Conservation (phyloP, 192 early-diverging fungal species). For the Coemansia sp. region DNA sequence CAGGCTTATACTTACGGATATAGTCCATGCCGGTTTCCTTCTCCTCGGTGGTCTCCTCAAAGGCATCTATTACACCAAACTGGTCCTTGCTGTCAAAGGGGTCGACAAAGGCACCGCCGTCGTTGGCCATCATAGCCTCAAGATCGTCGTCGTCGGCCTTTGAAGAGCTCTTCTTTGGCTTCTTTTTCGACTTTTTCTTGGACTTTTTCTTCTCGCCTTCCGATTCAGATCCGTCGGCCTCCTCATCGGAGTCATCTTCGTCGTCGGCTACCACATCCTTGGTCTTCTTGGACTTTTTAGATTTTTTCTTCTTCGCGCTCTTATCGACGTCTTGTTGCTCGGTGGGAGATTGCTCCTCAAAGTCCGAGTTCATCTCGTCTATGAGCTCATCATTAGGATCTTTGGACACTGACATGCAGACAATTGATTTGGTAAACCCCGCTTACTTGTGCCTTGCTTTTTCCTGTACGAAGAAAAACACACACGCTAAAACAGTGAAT, state of each 20-base stretch:
- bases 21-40: slow-evolving; percentile 37
- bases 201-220: slow-evolving; percentile 12
- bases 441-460: slow-evolving; percentile 4
- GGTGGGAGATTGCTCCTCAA: neutral
- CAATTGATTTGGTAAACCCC: neutral
- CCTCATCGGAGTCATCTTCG: neutral
- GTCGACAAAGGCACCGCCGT: slow-evolving; percentile 14
- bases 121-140: slow-evolving; percentile 10
- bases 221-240: neutral
- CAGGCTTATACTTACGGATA: slow-evolving; percentile 53
- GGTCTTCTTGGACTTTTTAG: neutral
- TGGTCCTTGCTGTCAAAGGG: slow-evolving; percentile 53
- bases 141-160: slow-evolving; percentile 7
- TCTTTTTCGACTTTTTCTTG: slow-evolving; percentile 12
- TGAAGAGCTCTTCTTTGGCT: slow-evolving; percentile 2
- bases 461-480: neutral
- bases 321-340: slow-evolving; percentile 11
- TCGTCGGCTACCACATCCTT: neutral
- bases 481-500: slow-evolving; percentile 6
- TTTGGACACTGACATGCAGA: slow-evolving; percentile 6
- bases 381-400: neutral
- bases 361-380: slow-evolving; percentile 1
- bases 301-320: slow-evolving; percentile 9
- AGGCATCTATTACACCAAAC: slow-evolving; percentile 21
- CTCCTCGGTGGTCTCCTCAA: slow-evolving; percentile 57